Percentiles rank a stretch among this genome's conserved stretches.
These are phyloP conservation scores for Phtheirospermum japonicum DNA, from an alignment of 257 asterid genomes.

Conservation along the genomic window DNA sequence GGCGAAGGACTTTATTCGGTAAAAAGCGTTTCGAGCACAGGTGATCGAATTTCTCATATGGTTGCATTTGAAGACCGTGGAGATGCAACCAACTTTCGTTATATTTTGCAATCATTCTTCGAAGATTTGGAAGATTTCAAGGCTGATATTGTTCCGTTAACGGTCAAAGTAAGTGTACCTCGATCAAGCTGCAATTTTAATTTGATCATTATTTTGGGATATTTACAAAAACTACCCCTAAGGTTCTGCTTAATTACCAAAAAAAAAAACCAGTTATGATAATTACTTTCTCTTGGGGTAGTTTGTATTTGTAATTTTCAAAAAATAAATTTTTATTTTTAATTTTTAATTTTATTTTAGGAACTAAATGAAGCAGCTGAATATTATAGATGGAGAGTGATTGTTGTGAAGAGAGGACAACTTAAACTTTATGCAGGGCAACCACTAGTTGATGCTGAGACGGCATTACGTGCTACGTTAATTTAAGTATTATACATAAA, in stretches of 20 bases:
- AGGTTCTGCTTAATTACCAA: background rate
- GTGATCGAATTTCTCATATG: constrained; percentile 43
- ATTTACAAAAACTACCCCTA: background rate
- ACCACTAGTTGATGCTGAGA: constrained; percentile 75
- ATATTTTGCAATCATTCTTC: constrained; percentile 65
- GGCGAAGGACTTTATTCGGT: constrained; percentile 52
- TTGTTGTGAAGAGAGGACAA: constrained; percentile 80
- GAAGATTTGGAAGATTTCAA: constrained; percentile 59
- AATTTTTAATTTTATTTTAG: constrained; percentile 32
- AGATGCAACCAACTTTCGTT: constrained; percentile 82
- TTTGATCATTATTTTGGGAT: background rate
- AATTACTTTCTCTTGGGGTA: no score
- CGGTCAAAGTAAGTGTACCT: constrained; percentile 54
- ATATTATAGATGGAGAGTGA: constrained; percentile 36
- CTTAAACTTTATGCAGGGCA: constrained; percentile 89
- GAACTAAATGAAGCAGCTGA: constrained; percentile 54
- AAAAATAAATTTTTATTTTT: background rate
- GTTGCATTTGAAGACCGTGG: constrained; percentile 79
- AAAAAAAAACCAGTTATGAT: no score
- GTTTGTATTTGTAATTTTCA: no score
- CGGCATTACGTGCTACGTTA: constrained; percentile 49
- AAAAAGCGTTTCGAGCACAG: constrained; percentile 38
- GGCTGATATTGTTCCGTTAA: constrained; percentile 64
- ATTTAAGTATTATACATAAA: background rate
- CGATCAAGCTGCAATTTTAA: background rate